phyloP scores from a whole-genome alignment of 1,284 basidiomycete species.

The Porogramme epimiltina region DNA sequence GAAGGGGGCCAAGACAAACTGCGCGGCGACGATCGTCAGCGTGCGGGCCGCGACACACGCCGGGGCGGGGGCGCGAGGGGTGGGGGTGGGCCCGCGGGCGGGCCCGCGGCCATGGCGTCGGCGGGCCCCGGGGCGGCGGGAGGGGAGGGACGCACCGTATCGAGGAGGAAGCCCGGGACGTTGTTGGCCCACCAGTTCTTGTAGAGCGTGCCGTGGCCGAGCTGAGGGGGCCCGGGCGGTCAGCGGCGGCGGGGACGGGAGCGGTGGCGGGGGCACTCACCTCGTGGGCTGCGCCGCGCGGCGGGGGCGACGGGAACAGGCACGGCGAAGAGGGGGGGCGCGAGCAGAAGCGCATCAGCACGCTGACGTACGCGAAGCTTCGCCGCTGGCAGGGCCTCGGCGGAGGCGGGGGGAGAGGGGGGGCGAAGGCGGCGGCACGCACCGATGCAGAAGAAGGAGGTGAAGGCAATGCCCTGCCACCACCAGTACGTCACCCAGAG shows the following conservation, averaged over 20 bases:
- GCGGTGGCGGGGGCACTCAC: slow-evolving; percentile 19
- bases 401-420: not conserved
- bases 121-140: not conserved
- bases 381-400: not conserved
- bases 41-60: slow-evolving; percentile 13
- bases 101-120: not conserved
- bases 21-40: not conserved
- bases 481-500: slow-evolving; percentile 50
- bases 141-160: slow-evolving; percentile 39
- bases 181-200: slow-evolving; percentile 37
- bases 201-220: slow-evolving; percentile 44
- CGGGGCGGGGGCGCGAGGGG: slow-evolving; percentile 15
- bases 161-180: slow-evolving; percentile 40
- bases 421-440: too few species aligned
- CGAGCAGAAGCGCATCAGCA: not conserved
- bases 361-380: not conserved
- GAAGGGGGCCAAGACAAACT: slow-evolving; percentile 58
- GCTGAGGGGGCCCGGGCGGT: slow-evolving; percentile 26
- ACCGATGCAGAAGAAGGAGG: slow-evolving; percentile 53
- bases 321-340: not conserved
- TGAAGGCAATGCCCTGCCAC: slow-evolving; percentile 50
- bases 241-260: slow-evolving; percentile 5
- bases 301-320: slow-evolving; percentile 3
- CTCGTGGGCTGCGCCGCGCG: slow-evolving; percentile 30
- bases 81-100: not conserved